Evolutionary conservation across 225 moss, liverwort and hornwort genomes (phyloP).

Genomic region (Straminergon stramineum): DNA sequence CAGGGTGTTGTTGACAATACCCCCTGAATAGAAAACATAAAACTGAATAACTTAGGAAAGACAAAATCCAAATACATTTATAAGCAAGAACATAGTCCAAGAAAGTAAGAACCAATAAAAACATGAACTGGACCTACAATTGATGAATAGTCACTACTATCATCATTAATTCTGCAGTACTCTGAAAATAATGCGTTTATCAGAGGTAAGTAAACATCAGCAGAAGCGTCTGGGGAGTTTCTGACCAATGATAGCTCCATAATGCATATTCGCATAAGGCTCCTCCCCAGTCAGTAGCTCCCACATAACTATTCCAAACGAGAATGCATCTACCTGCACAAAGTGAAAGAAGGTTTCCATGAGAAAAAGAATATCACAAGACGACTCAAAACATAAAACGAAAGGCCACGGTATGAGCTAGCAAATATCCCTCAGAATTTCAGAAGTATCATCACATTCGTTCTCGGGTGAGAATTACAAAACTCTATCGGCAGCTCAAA

Average conservation of each 20-base stretch:
- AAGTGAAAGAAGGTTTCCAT: background rate
- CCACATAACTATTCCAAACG: slow-evolving; percentile 99
- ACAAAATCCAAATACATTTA: background rate
- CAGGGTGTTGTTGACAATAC: slow-evolving; percentile 93
- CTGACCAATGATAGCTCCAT: slow-evolving; percentile 94
- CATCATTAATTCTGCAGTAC: background rate
- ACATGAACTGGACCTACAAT: background rate
- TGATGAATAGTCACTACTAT: background rate
- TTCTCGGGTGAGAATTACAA: background rate
- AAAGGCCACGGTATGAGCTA: background rate
- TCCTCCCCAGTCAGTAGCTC: slow-evolving; percentile 97
- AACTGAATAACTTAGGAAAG: background rate
- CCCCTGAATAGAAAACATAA: slow-evolving; percentile 36
- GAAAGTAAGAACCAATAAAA: background rate
- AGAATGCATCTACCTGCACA: slow-evolving; percentile 87
- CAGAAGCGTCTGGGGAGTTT: background rate
- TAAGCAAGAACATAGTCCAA: background rate
- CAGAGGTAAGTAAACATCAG: background rate
- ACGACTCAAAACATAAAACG: background rate
- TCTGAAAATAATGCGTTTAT: background rate
- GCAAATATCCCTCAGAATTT: background rate
- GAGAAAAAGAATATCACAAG: background rate
- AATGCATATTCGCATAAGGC: slow-evolving; percentile 96
- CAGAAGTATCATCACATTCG: background rate
- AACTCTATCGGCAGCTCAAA: background rate